Evolutionary conservation across 495 filamentous ascomycete genomes (phyloP), one percentile per base, ranked within the genome.

Genomic region (Penicillium malachiteum): DNA sequence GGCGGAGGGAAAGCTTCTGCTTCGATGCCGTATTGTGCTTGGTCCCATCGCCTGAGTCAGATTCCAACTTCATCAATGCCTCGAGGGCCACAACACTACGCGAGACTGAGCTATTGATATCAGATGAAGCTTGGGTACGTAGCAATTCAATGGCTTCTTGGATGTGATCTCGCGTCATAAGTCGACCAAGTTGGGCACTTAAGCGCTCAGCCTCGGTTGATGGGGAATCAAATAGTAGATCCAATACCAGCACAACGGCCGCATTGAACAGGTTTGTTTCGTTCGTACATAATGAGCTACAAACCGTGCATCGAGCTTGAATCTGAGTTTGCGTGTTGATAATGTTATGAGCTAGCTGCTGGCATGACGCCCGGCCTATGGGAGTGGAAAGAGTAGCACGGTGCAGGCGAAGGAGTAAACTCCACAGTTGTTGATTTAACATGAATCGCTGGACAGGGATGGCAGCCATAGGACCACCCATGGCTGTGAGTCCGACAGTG

Each of bases 351-450:
- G 66, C 66, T 17, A 67, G 38, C n/a, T 64, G 46, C n/a, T 55
- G 60, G 55, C 60, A 67, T 12, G 55, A 34, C 14, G 60, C 45
- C 0, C 57, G 64, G 3, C 58, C 58, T 9, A 48, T 50, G n/a
- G 37, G 41, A 45, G 60, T 52, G 11, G 50, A 59, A 18, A 63
- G 52, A 52, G 35, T 63, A 7, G 38, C 48, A 26, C 62, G 64
- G 50, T 70, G 56, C 7, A 71, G 56, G 40, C 66, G 58, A 7
- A 71, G 56, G 42, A 71, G 56, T 21, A 71, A 16, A 45, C 57
- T 56, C 68, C 68, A 71, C 2, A 71, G 57, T 56, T 71, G 66
- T 47, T 71, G 68, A 56, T 71, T 66, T 33, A 71, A 43, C 64
- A 71, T 64, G 56, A 54, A 71, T 58, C 62, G 59, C 4, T 69